Evolutionary conservation across 2,329 filamentous ascomycete genomes (phyloP), one percentile per base, ranked within the genome.

Genomic region (Pseudopithomyces chartarum): DNA sequence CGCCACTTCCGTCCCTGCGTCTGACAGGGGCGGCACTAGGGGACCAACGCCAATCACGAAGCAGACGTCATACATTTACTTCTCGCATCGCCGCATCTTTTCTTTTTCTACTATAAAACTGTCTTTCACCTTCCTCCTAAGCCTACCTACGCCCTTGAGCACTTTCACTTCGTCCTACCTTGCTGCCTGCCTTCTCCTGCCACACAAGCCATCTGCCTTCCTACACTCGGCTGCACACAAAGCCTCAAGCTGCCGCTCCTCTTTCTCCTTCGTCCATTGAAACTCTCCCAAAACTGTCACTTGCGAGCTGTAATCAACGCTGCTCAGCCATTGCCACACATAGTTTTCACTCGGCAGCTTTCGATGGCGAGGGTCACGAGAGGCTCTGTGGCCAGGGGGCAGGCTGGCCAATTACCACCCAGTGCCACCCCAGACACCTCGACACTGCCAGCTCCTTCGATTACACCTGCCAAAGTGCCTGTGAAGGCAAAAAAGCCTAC

Each of bases 381-480:
- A 48, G 65, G 70, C 44, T 68, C 70, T n/a, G 58, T 57, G 13
- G 58, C 64, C 26, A 67, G 59, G 53, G 48, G 56, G 19, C 46
- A 60, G 33, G 49, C 61, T 29, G 52, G 57, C 39, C 55, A 57
- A 29, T 40, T 54, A 38, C 23, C 60, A 2, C 12, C 56, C 20
- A 54, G 53, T 15, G 36, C 56, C 39, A 60, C 60, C 11, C 29
- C 61, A 22, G 69, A 74, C 29, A 65, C 72, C 17, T 60, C 73
- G 39, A 76, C 81, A 56, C 63, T 80, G 3, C 80, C 79, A 32
- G 81, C 78, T 59, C 76, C 77, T 50, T 75, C 78, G 17, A 60
- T 70, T 40, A 80, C 77, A 11, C 76, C 79, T 46, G 69, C 47
- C 0, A 32, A 52, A 17, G 29, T 56, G 17, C 48, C 34, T 15